These are phyloP conservation scores for Blepharisma stoltei DNA, from an alignment of 73 alveolate genomes.

Conservation along the genomic window DNA sequence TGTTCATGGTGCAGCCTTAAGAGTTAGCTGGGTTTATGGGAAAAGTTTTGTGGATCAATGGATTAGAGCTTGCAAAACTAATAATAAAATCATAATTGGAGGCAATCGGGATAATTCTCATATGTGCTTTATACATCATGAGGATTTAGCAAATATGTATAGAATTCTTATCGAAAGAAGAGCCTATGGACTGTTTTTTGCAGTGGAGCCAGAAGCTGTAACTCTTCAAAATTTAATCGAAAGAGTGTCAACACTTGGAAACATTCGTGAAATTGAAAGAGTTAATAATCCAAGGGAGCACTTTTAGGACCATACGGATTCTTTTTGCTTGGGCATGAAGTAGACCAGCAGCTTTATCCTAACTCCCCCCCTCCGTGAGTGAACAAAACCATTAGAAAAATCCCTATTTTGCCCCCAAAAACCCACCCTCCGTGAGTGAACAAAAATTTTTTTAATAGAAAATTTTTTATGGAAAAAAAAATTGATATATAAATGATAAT, in stretches of 20 bases:
- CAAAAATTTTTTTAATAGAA: too few species aligned
- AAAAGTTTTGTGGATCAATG: background rate
- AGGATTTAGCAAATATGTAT: background rate
- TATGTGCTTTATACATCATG: background rate
- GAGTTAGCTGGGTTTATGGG: background rate
- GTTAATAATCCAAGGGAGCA: background rate
- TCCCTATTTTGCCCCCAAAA: too few species aligned
- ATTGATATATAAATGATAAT: too few species aligned
- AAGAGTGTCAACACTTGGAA: background rate
- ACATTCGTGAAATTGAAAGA: constrained; percentile 6
- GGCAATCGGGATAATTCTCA: background rate
- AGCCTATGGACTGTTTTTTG: background rate
- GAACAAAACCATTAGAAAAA: too few species aligned
- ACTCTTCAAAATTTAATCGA: background rate
- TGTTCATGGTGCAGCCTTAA: background rate
- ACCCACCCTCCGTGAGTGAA: too few species aligned
- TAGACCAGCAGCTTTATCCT: too few species aligned
- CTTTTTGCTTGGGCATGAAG: too few species aligned
- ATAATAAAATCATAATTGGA: background rate
- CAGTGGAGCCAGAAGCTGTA: background rate
- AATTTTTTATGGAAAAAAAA: too few species aligned
- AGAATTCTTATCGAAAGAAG: background rate
- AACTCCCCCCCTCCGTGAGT: too few species aligned
- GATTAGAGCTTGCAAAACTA: background rate
- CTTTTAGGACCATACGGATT: background rate